Evolutionary conservation across 306 rosid species (phyloP).

Genomic region (Gastrolobium villosum): DNA sequence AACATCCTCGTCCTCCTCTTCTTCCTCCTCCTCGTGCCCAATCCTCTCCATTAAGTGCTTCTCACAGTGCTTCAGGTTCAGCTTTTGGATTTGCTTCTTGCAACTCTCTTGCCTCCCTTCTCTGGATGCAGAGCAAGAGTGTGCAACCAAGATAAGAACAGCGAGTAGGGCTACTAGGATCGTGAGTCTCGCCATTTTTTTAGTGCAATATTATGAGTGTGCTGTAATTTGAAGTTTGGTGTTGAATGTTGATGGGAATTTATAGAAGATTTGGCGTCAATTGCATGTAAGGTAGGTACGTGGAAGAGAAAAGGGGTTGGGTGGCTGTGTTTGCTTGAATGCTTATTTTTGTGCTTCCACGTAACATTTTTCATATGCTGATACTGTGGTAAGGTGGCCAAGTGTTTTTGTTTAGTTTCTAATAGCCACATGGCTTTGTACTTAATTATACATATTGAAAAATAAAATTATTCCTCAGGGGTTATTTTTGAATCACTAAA

Average conservation of each 20-base stretch:
- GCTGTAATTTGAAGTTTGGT: neutral
- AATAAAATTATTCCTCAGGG: no score
- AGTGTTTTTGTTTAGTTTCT: neutral
- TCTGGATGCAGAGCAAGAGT: neutral
- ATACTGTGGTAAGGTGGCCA: neutral
- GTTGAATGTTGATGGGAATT: conserved; percentile 11
- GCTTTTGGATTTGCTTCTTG: neutral
- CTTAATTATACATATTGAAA: neutral
- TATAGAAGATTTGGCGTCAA: conserved; percentile 29
- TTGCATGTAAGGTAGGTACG: conserved; percentile 48
- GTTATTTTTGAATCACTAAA: no score
- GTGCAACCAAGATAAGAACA: neutral
- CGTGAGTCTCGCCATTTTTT: conserved; percentile 24
- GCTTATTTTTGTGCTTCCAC: conserved; percentile 31
- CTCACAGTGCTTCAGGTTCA: conserved; percentile 38
- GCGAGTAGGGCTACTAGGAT: conserved; percentile 31
- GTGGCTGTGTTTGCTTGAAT: conserved; percentile 44
- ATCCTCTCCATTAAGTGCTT: neutral
- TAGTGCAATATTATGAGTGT: neutral
- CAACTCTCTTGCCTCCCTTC: neutral
- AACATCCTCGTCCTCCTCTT: neutral
- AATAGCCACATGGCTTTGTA: neutral
- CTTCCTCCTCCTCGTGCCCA: neutral
- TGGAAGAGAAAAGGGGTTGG: conserved; percentile 24
- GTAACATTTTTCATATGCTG: conserved; percentile 23